Evolutionary conservation across 2,329 filamentous ascomycete species (phyloP), one percentile per base, ranked within the genome.

Genomic region (Pestalotiopsis sp.): DNA sequence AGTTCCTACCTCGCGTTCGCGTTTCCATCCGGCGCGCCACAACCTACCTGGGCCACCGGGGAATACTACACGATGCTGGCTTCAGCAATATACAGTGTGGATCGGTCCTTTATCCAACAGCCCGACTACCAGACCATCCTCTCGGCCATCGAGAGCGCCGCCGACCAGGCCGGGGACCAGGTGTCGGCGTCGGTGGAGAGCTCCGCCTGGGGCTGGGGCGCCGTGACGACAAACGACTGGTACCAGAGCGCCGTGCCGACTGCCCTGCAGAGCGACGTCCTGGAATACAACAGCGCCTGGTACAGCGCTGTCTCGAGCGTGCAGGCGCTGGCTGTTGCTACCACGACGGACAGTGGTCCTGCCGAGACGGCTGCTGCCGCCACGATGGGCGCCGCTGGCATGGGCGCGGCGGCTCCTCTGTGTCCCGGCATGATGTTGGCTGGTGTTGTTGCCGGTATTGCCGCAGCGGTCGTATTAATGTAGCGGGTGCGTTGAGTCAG

Each of bases 31-130:
- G 11, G 35, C 9, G 67, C 60, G 7, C 60, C 67, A 13, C 67
- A 68, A 7, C 71, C 71, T 2, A 71, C 71, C 7, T 72, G 71
- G 71, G 70, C 68, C 5, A 72, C 71, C 4, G 71, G 71, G 5
- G n/a, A 64, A 6, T 71, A 68, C 67, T 69, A 64, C 22, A 72
- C 71, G 9, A 66, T 60, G 22, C 66, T 72, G 24, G 71, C 71
- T 4, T 67, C 65, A 11, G 71, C 68, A 1, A 65, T 71, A 48
- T 72, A 72, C 68, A 67, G 68, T 17, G 67, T 71, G 9, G 66
- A 71, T 62, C 67, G 64, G n/a, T 72, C 71, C 2, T 72, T 72
- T 55, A 65, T 38, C 7, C 44, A 38, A 24, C 71, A 70, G 17
- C 17, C 67, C 48, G 67, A 72, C 66, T 72, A 71, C 60, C 55